Base-by-base conservation (phyloP, 2,329 filamentous ascomycete genomes). In the Colletotrichum lupini region DNA sequence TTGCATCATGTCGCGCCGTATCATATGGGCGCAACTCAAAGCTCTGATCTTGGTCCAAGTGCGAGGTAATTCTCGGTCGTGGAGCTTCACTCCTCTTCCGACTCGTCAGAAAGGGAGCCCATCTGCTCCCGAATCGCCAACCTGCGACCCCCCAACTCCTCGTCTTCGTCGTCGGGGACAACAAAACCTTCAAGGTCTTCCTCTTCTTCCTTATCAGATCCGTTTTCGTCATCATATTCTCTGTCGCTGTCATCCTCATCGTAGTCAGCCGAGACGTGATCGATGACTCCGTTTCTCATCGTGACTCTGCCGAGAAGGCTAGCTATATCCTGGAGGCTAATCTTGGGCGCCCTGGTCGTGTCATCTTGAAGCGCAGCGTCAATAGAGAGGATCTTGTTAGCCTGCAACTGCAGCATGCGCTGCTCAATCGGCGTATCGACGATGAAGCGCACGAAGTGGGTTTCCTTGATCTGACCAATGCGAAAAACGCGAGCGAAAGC, bases 381-480 rank as follows among this genome's bases (percentile, higher is more conserved):
- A 3, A 24, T 24, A 3, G 24, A 2, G 24, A 3, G 24, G 3
- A 24, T 24, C 24, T 24, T 24, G 24, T 3, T 24, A 3, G 24
- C 24, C 3, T 24, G 24, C 24, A 24, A 3, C 24, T 24, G 56
- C 0, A 87, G 78, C 5, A 95, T 83, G 0, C 86, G 83, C 14
- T 87, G 81, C 69, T 95, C 92, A 3, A 94, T 88, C 0, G 86
- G 88, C 3, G 88, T 83, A 0, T 83, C 78, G 0, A 91, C 84
- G 0, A 91, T 80, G 32, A 95, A 84, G 0, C 91, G 86, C 0
- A 89, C 85, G 66, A 93, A 87, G 7, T 89, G 83, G 0, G 92
- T 92, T 35, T 89, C 83, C 46, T 91, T 88, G 0, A 77, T 75
- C 74, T 96, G 93, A 0, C 92, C 92, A 1, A 92, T 90, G 4